Percentiles rank a stretch among this genome's conserved stretches.
These are phyloP conservation scores for Seminavis robusta DNA, from an alignment of 108 stramenopile species.

Conservation along the genomic window DNA sequence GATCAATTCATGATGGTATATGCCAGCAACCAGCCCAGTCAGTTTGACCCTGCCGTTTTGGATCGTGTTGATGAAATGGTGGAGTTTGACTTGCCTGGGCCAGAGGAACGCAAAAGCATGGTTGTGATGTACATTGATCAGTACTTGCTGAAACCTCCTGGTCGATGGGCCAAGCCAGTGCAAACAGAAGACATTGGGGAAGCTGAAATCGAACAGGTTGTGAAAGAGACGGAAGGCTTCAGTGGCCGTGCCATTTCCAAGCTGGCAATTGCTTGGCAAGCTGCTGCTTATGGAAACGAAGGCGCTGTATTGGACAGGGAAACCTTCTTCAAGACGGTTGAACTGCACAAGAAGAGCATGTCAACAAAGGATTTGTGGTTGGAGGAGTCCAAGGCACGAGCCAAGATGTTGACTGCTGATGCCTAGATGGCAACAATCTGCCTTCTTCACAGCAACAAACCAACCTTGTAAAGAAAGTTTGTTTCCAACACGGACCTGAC, in stretches of 20 bases:
- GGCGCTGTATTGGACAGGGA: constrained; percentile 78
- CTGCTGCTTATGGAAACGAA: constrained; percentile 94
- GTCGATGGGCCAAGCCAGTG: constrained; percentile 74
- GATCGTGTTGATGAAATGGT: constrained; percentile 99
- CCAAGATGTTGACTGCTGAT: constrained; percentile 63
- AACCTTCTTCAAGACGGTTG: constrained; percentile 78
- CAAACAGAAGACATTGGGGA: constrained; percentile 75
- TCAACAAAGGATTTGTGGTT: constrained; percentile 78
- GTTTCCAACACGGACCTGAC: too few relatives aligned
- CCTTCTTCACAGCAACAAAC: too few relatives aligned
- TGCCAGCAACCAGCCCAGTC: constrained; percentile 97
- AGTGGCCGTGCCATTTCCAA: constrained; percentile 98
- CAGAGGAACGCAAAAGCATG: constrained; percentile 88
- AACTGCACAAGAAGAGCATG: constrained; percentile 82
- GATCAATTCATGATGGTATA: constrained; percentile 99
- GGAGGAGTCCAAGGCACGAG: constrained; percentile 64
- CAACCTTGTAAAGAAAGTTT: too few relatives aligned
- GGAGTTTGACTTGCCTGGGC: constrained; percentile 88
- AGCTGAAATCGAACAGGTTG: constrained; percentile 83
- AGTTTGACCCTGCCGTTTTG: constrained; percentile 96
- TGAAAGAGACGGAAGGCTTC: constrained; percentile 89
- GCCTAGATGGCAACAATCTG: too few relatives aligned
- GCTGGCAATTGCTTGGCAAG: constrained; percentile 98
- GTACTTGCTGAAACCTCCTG: constrained; percentile 85
- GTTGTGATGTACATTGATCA: constrained; percentile 96